Percentiles rank a stretch among this genome's conserved stretches.
Conservation (phyloP, 306 rosid genomes). For the Cicer bijugum region DNA sequence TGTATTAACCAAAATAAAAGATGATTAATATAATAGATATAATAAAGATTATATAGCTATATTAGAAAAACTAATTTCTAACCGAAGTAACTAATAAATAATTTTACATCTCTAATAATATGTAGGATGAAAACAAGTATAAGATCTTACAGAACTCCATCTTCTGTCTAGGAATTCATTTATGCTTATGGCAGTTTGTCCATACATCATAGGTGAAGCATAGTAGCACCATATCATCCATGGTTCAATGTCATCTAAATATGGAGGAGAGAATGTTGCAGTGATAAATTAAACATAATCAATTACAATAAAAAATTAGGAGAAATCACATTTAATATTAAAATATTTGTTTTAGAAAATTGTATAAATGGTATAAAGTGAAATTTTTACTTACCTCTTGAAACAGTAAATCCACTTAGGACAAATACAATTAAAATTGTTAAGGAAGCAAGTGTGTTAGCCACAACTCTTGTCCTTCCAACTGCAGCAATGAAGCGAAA, state of each 20-base stretch:
- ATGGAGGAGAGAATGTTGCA: background rate
- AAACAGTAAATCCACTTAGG: constrained; percentile 79
- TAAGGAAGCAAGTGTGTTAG: constrained; percentile 65
- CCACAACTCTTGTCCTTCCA: constrained; percentile 76
- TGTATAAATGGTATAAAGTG: constrained; percentile 1
- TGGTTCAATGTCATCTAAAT: constrained; percentile 64
- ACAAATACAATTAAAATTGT: constrained; percentile 65
- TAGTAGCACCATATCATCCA: constrained; percentile 93
- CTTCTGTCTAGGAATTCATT: constrained; percentile 86
- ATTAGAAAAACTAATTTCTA: no score
- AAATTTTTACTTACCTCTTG: constrained; percentile 56
- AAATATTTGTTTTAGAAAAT: background rate
- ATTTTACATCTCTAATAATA: no score
- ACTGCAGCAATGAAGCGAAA: constrained; percentile 82
- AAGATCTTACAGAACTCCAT: constrained; percentile 68
- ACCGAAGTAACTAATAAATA: no score
- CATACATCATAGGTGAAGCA: constrained; percentile 88
- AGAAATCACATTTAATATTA: background rate
- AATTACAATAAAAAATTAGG: constrained; percentile 7
- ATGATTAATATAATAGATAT: no score
- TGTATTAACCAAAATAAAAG: no score
- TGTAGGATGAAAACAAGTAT: background rate
- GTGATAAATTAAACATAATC: background rate
- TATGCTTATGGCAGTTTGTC: constrained; percentile 79
- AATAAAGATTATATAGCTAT: no score